Conservation (phyloP, 2,329 filamentous ascomycete genomes). For the Alternaria tenuissima region DNA sequence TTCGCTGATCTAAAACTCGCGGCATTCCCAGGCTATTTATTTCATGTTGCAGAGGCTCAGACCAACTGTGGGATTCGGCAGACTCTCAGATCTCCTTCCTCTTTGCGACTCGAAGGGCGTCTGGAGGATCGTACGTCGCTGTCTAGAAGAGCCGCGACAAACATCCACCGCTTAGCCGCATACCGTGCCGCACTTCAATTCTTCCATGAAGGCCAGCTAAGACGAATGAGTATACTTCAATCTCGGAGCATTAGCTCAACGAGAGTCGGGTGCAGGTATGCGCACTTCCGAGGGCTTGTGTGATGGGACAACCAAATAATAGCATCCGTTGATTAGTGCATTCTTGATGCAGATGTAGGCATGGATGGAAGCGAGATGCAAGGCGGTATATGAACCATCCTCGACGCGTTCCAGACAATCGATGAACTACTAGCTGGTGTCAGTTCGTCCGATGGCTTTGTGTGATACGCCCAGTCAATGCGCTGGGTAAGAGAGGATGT, state of each 20-base stretch:
- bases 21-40: not conserved
- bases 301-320: not conserved
- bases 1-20: not conserved
- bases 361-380: no score
- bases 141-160: not conserved
- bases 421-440: not conserved
- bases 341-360: no score
- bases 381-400: not conserved
- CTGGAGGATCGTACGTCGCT: not conserved
- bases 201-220: not conserved
- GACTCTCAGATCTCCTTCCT: not conserved
- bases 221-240: not conserved
- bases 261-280: slow-evolving; percentile 3
- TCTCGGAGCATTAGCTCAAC: not conserved
- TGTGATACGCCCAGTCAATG: not conserved
- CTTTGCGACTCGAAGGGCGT: not conserved
- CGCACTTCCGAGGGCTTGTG: not conserved
- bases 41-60: not conserved
- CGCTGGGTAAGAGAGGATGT: not conserved
- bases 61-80: not conserved
- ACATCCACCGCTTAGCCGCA: not conserved
- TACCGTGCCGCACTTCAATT: slow-evolving; percentile 4
- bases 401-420: not conserved
- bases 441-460: not conserved
- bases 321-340: not conserved